Evolutionary conservation across 768 basidiomycete species (phyloP).

Genomic region (Pulveroboletus sp.): DNA sequence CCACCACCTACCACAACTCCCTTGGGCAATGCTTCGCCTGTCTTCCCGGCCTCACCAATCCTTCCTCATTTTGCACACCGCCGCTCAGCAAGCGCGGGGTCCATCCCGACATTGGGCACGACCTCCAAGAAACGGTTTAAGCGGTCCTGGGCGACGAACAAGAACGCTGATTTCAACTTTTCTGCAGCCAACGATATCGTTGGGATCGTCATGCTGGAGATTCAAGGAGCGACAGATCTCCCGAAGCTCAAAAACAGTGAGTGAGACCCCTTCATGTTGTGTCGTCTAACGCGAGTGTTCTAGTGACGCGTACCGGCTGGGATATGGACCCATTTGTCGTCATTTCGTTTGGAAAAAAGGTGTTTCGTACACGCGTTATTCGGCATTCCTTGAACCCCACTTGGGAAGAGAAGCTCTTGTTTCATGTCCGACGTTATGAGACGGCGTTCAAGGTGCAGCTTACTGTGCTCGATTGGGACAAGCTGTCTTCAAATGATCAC

Average conservation of each 20-base stretch:
- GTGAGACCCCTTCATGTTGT: conserved; percentile 28
- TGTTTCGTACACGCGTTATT: conserved; percentile 89
- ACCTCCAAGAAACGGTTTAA: conserved; percentile 37
- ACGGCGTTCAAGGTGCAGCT: conserved; percentile 75
- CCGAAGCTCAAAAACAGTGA: conserved; percentile 84
- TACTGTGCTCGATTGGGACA: conserved; percentile 95
- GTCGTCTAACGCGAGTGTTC: background rate
- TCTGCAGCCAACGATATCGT: conserved; percentile 76
- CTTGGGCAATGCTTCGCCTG: conserved; percentile 9
- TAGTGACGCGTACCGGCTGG: conserved; percentile 84
- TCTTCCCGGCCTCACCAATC: conserved; percentile 22
- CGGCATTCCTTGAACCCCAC: conserved; percentile 81
- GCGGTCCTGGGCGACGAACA: conserved; percentile 36
- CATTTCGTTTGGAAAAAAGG: conserved; percentile 94
- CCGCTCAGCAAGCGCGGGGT: conserved; percentile 31
- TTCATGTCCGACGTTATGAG: conserved; percentile 91
- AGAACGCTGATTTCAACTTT: conserved; percentile 54
- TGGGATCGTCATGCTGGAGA: conserved; percentile 95
- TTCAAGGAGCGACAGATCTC: conserved; percentile 77
- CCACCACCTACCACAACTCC: conserved; percentile 10
- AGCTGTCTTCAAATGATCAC: conserved; percentile 83
- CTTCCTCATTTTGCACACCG: conserved; percentile 25
- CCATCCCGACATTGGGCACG: conserved; percentile 20
- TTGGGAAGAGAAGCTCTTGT: conserved; percentile 95
- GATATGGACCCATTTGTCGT: conserved; percentile 99